phyloP scores from a whole-genome alignment of 2,329 filamentous ascomycete species.

The Fusarium avenaceum region DNA sequence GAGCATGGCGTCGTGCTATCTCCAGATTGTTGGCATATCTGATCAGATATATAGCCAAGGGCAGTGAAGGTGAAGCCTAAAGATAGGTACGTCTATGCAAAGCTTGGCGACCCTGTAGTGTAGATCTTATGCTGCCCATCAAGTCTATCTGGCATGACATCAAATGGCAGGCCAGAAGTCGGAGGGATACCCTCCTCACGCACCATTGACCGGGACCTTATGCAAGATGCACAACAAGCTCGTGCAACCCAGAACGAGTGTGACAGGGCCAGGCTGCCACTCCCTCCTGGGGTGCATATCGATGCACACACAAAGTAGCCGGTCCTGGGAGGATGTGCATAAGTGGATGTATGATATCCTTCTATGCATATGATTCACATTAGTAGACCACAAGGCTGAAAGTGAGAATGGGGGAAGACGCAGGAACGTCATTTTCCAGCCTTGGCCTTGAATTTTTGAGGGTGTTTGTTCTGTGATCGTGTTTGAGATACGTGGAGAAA shows the following conservation, averaged over 20 bases:
- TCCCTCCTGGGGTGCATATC: conserved; percentile 41
- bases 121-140: conserved; percentile 48
- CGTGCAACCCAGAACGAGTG: conserved; percentile 38
- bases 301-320: conserved; percentile 39
- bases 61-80: not conserved
- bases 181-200: conserved; percentile 40
- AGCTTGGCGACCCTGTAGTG: conserved; percentile 42
- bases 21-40: conserved; percentile 6
- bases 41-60: conserved; percentile 8
- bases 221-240: conserved; percentile 49
- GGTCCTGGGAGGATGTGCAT: conserved; percentile 38
- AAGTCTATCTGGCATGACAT: conserved; percentile 31
- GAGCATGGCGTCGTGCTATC: conserved; percentile 23
- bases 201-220: conserved; percentile 46
- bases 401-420: not conserved
- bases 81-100: conserved; percentile 15
- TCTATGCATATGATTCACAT: conserved; percentile 40
- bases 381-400: conserved; percentile 35
- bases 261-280: conserved; percentile 42
- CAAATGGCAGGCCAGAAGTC: conserved; percentile 24
- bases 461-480: not conserved
- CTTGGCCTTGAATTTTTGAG: not conserved
- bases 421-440: conserved; percentile 12
- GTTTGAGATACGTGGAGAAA: conserved; percentile 13
- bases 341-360: conserved; percentile 40